phyloP scores from a whole-genome alignment of 2,329 filamentous ascomycete genomes.

The Fusarium odoratissimum region DNA sequence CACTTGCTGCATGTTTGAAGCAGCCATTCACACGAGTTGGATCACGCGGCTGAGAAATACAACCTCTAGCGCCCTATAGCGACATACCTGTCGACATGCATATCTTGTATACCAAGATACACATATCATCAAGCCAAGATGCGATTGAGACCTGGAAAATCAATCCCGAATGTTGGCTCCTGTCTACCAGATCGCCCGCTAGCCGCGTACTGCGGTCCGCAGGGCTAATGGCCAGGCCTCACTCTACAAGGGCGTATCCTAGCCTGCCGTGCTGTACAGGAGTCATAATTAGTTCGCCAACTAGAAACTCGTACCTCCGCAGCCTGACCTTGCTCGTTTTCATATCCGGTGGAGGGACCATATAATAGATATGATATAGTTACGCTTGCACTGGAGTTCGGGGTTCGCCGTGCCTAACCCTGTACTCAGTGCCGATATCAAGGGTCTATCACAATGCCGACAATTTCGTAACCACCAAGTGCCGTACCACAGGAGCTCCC shows the following conservation, averaged over 20 bases:
- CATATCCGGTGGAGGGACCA: neutral
- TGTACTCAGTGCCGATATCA: conserved; percentile 19
- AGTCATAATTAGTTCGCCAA: neutral
- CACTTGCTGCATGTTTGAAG: neutral
- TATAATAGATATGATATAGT: conserved; percentile 16
- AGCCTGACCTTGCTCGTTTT: conserved; percentile 17
- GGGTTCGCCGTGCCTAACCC: conserved; percentile 27
- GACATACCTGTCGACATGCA: neutral
- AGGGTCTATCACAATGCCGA: conserved; percentile 10
- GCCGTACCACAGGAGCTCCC: conserved; percentile 16
- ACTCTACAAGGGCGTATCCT: conserved; percentile 1
- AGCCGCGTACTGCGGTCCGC: conserved; percentile 1
- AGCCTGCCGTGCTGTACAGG: neutral
- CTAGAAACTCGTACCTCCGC: neutral
- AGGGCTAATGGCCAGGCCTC: conserved; percentile 21
- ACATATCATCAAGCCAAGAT: neutral
- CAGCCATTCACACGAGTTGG: neutral
- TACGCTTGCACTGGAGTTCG: conserved; percentile 9
- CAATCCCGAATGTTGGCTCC: conserved; percentile 3
- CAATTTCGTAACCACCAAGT: conserved; percentile 24
- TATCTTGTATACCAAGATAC: neutral
- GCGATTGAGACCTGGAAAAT: neutral
- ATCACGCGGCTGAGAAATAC: neutral
- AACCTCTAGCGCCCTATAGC: neutral
- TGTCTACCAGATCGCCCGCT: conserved; percentile 24